Conservation (phyloP, 1,139 yeast species). For the Blastobotrys aristatus region DNA sequence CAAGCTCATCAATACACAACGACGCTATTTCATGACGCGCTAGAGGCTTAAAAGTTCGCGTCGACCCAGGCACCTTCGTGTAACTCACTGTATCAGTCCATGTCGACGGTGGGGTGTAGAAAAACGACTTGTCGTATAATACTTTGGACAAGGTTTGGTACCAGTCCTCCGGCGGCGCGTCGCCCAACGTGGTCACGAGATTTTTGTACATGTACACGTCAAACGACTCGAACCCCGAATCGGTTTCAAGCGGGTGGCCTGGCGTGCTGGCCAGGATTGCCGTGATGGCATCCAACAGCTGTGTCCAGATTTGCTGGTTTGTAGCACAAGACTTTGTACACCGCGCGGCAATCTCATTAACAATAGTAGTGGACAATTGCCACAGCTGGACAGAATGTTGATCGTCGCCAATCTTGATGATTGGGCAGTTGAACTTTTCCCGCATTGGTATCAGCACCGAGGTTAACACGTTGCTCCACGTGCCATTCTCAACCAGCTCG, state of each 20-base stretch:
- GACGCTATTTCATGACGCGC: constrained; percentile 43
- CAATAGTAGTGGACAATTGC: constrained; percentile 30
- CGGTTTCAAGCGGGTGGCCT: constrained; percentile 11
- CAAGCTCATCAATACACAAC: constrained; percentile 46
- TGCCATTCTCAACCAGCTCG: constrained; percentile 30
- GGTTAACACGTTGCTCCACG: constrained; percentile 35
- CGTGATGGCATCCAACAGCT: constrained; percentile 42
- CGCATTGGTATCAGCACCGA: constrained; percentile 21
- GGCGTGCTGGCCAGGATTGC: constrained; percentile 34
- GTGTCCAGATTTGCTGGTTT: constrained; percentile 35
- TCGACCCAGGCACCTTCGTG: constrained; percentile 40
- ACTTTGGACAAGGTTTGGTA: constrained; percentile 35
- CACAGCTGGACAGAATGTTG: constrained; percentile 26
- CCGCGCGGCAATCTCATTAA: constrained; percentile 18
- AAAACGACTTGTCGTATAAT: constrained; percentile 35
- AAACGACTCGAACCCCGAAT: constrained; percentile 41
- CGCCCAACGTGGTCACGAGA: constrained; percentile 9
- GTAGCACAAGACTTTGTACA: constrained; percentile 20
- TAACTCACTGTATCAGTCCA: background rate
- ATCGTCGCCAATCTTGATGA: constrained; percentile 10
- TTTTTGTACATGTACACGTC: constrained; percentile 45
- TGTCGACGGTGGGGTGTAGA: background rate
- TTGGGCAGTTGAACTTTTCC: constrained; percentile 25
- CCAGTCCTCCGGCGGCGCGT: constrained; percentile 32
- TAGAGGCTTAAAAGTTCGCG: constrained; percentile 37